These are phyloP conservation scores for Kurtzmaniella quercitrusa DNA, from an alignment of 1,139 yeast species.

Conservation along the genomic window DNA sequence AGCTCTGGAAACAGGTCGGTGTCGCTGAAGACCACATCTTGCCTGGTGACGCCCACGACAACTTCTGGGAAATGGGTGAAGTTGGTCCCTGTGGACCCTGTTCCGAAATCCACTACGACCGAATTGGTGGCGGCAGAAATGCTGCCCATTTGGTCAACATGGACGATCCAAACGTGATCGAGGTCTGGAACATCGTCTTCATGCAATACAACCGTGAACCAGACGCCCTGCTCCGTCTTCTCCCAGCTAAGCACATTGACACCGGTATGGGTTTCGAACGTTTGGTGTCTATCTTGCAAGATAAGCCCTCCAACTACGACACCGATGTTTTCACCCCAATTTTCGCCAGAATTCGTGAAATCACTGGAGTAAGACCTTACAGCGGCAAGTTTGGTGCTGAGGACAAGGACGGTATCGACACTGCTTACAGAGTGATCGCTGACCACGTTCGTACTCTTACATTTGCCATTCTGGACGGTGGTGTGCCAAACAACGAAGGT, in stretches of 20 bases:
- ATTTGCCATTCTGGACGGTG: conserved; percentile 96
- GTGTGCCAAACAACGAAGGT: conserved; percentile 98
- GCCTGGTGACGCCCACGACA: conserved; percentile 86
- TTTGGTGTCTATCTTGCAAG: conserved; percentile 88
- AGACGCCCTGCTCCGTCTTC: conserved; percentile 70
- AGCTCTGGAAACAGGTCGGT: conserved; percentile 82
- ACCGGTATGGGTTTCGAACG: conserved; percentile 99
- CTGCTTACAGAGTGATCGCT: conserved; percentile 96
- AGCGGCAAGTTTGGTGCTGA: conserved; percentile 90
- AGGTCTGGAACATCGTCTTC: conserved; percentile 96
- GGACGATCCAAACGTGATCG: conserved; percentile 97
- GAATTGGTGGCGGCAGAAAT: conserved; percentile 90
- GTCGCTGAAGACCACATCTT: conserved; percentile 88
- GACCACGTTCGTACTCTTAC: conserved; percentile 97
- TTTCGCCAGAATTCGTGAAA: conserved; percentile 79
- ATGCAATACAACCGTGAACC: conserved; percentile 95
- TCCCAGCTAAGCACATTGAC: conserved; percentile 93
- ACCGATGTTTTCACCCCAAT: conserved; percentile 94
- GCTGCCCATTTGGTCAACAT: conserved; percentile 84
- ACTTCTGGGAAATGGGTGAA: conserved; percentile 99
- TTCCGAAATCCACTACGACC: conserved; percentile 93
- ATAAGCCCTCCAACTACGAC: conserved; percentile 88
- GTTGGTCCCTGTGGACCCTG: conserved; percentile 99
- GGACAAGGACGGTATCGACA: conserved; percentile 90
- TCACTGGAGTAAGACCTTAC: conserved; percentile 89